Conservation (phyloP, 2,329 filamentous ascomycete genomes). For the Colletotrichum orchidophilum region DNA sequence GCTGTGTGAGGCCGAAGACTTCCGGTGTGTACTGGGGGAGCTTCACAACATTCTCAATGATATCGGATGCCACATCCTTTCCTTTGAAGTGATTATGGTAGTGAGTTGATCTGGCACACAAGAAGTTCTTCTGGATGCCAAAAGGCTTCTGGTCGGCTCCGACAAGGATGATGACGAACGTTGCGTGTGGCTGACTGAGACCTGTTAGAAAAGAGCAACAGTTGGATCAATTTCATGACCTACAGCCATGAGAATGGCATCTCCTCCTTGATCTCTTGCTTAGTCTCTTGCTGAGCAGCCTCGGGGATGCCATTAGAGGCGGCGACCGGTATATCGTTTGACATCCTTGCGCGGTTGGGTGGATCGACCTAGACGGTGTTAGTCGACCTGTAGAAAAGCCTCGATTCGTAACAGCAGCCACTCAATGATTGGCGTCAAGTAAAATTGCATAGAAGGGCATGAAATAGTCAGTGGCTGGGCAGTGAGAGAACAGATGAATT, state of each 20-base stretch:
- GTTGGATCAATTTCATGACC: conserved; percentile 17
- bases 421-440: background rate
- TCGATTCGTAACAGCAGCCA: background rate
- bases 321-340: conserved; percentile 1
- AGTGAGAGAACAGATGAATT: background rate
- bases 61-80: conserved; percentile 43
- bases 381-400: background rate
- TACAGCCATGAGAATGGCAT: conserved; percentile 51
- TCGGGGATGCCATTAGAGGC: conserved; percentile 17
- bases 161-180: conserved; percentile 64
- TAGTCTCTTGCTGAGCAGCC: background rate
- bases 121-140: conserved; percentile 67
- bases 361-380: background rate
- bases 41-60: conserved; percentile 60
- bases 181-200: conserved; percentile 61
- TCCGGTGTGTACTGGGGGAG: conserved; percentile 58
- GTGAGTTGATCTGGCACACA: conserved; percentile 60
- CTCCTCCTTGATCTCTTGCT: background rate
- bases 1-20: conserved; percentile 64
- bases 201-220: conserved; percentile 26
- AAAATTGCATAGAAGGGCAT: background rate
- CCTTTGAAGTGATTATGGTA: conserved; percentile 56
- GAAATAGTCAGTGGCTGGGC: background rate
- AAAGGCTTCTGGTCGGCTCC: conserved; percentile 63
- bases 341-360: conserved; percentile 12